Evolutionary conservation across 129 eudicot species (phyloP), one percentile per base, ranked within the genome.

Genomic region (Centrapalus pauciflorus): DNA sequence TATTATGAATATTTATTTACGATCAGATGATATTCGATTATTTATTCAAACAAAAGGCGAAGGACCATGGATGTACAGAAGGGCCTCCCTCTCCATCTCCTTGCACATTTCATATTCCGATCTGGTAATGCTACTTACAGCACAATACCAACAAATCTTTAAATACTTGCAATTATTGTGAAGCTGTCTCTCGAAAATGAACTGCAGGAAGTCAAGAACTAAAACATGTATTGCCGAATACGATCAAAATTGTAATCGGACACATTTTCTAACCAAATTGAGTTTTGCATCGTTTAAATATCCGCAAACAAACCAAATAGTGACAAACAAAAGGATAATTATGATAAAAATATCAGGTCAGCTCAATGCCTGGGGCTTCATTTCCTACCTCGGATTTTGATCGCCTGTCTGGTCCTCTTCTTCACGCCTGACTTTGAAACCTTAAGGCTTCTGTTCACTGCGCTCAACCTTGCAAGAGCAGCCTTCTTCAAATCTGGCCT

Each of bases 401-500:
- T 14, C 1, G 94, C 85, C 70, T 93, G 98, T 56, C 98, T 84
- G 89, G 83, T 92, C 94, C 76, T 92, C 96, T 81, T 92, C 96
- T 92, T 92, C 38, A 71, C 87, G 30, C 98, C 98, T 1, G 98
- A 93, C 64, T 93, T 93, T 63, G 96, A 61, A 41, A 93, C 98
- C 76, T 80, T 89, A 46, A 93, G 91, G 81, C 98, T 88, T 78
- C 91, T 89, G 85, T 80, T 76, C 26, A 93, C 95, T 26, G 66
- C 95, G 55, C 96, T 88, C 87, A 93, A 69, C 71, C 98, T 80
- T 13, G 98, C 98, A 62, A 93, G 96, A 32, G 98, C 95, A 21
- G 98, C 98, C 75, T 85, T 79, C 95, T 93, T 93, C 92, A 93
- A 66, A 69, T 93, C 98, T 23, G 98, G 91, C 85, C 98, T 85